These are phyloP conservation scores for Amoebophrya sp. DNA, from an alignment of 169 alveolate genomes.

Conservation along the genomic window DNA sequence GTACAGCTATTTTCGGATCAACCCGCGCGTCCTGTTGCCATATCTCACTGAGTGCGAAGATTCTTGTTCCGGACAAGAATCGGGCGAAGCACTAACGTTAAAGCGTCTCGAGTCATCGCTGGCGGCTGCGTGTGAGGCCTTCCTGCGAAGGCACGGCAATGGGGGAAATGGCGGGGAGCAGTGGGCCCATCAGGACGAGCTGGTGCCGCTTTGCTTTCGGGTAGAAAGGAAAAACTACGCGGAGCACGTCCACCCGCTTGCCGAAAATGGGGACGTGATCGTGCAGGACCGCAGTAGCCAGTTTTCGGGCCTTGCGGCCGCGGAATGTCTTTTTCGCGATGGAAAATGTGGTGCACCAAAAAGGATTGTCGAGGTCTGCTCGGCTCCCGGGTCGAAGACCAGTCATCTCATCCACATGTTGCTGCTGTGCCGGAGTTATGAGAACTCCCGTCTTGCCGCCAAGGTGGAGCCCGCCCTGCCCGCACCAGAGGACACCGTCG, in stretches of 20 bases:
- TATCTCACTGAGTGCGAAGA: no score
- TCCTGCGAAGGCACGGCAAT: no score
- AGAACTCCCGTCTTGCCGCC: no score
- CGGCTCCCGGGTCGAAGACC: neutral
- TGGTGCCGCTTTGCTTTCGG: neutral
- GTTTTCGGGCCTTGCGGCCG: neutral
- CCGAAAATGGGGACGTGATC: neutral
- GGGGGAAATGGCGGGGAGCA: no score
- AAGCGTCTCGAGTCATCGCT: no score
- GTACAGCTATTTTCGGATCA: no score
- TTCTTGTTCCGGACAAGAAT: no score
- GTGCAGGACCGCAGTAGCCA: conserved; percentile 1
- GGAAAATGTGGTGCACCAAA: neutral
- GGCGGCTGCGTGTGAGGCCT: no score
- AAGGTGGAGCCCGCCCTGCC: no score
- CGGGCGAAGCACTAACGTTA: no score
- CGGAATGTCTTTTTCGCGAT: neutral
- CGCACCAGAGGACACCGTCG: neutral
- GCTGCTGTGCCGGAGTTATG: neutral
- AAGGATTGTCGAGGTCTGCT: neutral
- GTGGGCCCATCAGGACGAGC: neutral
- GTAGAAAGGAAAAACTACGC: neutral
- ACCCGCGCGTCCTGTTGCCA: no score
- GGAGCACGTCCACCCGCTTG: neutral
- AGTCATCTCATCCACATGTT: neutral